Base-by-base conservation (phyloP, 148 eudicot species). In the Euryodendron excelsum region DNA sequence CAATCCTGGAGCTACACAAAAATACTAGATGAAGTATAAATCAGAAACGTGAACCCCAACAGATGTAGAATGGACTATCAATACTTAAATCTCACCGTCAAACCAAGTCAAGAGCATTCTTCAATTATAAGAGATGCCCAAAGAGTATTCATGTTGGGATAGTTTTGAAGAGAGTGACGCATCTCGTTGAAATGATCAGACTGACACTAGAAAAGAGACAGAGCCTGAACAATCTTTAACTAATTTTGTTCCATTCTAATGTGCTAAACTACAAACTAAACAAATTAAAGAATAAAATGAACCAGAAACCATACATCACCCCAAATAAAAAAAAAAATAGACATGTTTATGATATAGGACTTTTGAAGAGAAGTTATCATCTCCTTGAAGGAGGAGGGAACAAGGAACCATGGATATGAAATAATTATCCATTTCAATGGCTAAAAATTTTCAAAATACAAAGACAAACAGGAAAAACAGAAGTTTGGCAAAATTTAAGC, bases 1-100 rank as follows among this genome's bases (percentile, higher is more conserved):
- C 82, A 95, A 96, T 72, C 99, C 99, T 74, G 99, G 99, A 83
- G 99, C 99, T 90, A 93, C 80, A 81, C 99, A 96, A 84, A 96
- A 93, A 82, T 96, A 93, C 98, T 96, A 81, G 55, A 86, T 73
- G 78, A 74, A 87, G 73, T 81, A 86, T 33, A 75, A 23, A 83
- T 90, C 55, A 93, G 91, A 84, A 53, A 36, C 71, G 67, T 74
- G 77, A 48, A 79, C 31, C 59, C 44, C 27, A 48, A 60, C 15
- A 61, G 13, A 55, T 36, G 80, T 30, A 55, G 50, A 76, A 50
- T 69, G 34, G 28, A 68, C 20, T 56, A 61, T 44, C 45, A 69
- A 77, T 33, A 68, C 59, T 44, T 44, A 60, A n/a, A 50, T 59
- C 93, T 88, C 78, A 96, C 99, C 93, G 95, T 96, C 82, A 96